Evolutionary conservation across 345 rosid species (phyloP), one percentile per base, ranked within the genome.

Genomic region (Microcos paniculata): DNA sequence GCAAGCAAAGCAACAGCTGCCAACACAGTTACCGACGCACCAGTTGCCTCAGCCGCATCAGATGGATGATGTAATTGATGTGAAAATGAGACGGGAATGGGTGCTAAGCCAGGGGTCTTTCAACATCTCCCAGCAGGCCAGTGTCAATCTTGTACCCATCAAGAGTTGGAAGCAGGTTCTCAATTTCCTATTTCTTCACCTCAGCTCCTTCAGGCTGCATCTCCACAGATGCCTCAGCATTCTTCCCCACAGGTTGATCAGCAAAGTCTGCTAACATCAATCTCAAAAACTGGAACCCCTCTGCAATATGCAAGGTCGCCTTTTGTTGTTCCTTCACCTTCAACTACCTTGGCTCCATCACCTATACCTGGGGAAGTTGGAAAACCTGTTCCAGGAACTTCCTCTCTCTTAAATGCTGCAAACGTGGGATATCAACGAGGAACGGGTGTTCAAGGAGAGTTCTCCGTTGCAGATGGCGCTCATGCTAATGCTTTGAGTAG

Each of bases 221-320:
- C 98, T 68, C 93, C 96, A 28, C 98, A 96, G 84, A 83, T 96
- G 77, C 77, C 83, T 18, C 98, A 89, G 71, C 90, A 91, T 84
- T 79, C 96, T 80, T 96, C 99, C 83, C 98, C 98, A 68, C 99
- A 90, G 87, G 75, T 96, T 58, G 98, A 96, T 81, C 99, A 90
- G 86, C 94, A 92, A 82, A 90, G 82, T 82, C 77, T 90, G 48
- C 77, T 77, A 4, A 26, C 87, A 74, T 77, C 97, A 40, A 77
- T 88, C 67, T 86, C 85, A 73, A 92, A 86, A 85, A 80, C 79
- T 73, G 96, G 94, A 79, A 96, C 94, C 48, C 98, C 97, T 56
- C 79, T 87, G 84, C 99, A 90, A 80, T 87, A 96, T 74, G 88
- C 91, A 63, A 88, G 79, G 82, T 96, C 97, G 46, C 97, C 97